Evolutionary conservation across 495 filamentous ascomycete species (phyloP).

Genomic region (Aspergillus hancockii): DNA sequence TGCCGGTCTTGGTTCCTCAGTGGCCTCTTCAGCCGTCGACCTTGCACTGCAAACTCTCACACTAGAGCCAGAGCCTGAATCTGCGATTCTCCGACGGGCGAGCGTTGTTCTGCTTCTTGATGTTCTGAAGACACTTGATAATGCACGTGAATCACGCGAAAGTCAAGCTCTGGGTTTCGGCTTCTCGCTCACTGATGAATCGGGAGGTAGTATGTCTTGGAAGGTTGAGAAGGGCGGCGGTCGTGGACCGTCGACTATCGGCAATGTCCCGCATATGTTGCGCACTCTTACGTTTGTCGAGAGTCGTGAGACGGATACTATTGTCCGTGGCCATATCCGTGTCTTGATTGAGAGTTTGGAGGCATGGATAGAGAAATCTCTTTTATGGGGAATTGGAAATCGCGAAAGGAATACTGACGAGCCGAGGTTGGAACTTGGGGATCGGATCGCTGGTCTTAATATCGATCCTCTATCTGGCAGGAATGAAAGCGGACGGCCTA

Average conservation of each 20-base stretch:
- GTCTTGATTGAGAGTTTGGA: constrained; percentile 72
- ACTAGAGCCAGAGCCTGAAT: constrained; percentile 62
- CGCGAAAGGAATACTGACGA: constrained; percentile 21
- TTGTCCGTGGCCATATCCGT: constrained; percentile 71
- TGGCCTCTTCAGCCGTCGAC: constrained; percentile 63
- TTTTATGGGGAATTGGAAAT: constrained; percentile 46
- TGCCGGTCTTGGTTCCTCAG: constrained; percentile 53
- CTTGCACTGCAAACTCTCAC: constrained; percentile 65
- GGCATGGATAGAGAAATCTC: constrained; percentile 63
- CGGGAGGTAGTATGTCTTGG: background rate
- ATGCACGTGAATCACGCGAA: constrained; percentile 44
- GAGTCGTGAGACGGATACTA: constrained; percentile 67
- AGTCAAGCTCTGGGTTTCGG: constrained; percentile 59
- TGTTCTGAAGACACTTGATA: constrained; percentile 65
- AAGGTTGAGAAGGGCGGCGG: background rate
- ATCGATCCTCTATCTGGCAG: constrained; percentile 38
- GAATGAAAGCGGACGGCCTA: constrained; percentile 29
- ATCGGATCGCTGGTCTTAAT: constrained; percentile 41
- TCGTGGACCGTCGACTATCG: constrained; percentile 32
- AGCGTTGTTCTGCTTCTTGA: constrained; percentile 69
- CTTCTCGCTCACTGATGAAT: constrained; percentile 50
- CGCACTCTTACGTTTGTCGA: constrained; percentile 66
- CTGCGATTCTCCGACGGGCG: constrained; percentile 71
- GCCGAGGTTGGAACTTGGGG: constrained; percentile 33
- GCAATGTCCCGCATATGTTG: constrained; percentile 61